Conservation (phyloP, 2,329 filamentous ascomycete species). For the Neofusicoccum parvum region DNA sequence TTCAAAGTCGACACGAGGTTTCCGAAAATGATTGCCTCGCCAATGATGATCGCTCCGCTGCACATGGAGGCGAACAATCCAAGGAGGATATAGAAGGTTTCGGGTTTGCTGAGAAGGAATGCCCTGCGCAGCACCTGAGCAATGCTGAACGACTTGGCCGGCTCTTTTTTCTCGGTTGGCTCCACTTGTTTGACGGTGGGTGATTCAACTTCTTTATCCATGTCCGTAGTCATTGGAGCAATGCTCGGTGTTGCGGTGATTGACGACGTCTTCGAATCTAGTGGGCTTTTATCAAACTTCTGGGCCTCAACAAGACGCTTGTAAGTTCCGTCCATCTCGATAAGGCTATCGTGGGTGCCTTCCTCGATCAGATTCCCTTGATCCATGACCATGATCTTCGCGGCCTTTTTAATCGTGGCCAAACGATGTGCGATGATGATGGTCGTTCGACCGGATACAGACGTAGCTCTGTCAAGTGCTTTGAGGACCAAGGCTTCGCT, state of each 20-base stretch:
- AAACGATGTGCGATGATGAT: conserved; percentile 41
- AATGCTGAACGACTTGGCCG: conserved; percentile 21
- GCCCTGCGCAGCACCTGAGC: conserved; percentile 30
- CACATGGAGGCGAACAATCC: conserved; percentile 49
- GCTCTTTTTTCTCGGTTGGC: not conserved
- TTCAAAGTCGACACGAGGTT: conserved; percentile 55
- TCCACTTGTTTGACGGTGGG: not conserved
- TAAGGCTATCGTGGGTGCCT: conserved; percentile 35
- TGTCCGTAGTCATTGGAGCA: conserved; percentile 3
- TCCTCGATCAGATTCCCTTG: conserved; percentile 36
- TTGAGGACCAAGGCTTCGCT: conserved; percentile 37
- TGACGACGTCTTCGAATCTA: conserved; percentile 18
- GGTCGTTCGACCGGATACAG: conserved; percentile 33
- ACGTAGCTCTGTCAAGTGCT: conserved; percentile 37
- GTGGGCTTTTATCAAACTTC: conserved; percentile 35
- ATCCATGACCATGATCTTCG: conserved; percentile 40
- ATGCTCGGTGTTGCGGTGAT: conserved; percentile 19
- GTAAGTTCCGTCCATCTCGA: conserved; percentile 34
- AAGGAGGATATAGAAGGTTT: conserved; percentile 42
- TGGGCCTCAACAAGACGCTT: conserved; percentile 38
- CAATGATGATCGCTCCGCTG: conserved; percentile 57
- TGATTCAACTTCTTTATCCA: conserved; percentile 1
- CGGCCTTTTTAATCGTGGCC: conserved; percentile 40
- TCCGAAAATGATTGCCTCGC: conserved; percentile 61
- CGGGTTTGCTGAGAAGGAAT: conserved; percentile 37